Conservation (phyloP, 1,284 basidiomycete genomes). For the Tilletiopsis washingtonensis region DNA sequence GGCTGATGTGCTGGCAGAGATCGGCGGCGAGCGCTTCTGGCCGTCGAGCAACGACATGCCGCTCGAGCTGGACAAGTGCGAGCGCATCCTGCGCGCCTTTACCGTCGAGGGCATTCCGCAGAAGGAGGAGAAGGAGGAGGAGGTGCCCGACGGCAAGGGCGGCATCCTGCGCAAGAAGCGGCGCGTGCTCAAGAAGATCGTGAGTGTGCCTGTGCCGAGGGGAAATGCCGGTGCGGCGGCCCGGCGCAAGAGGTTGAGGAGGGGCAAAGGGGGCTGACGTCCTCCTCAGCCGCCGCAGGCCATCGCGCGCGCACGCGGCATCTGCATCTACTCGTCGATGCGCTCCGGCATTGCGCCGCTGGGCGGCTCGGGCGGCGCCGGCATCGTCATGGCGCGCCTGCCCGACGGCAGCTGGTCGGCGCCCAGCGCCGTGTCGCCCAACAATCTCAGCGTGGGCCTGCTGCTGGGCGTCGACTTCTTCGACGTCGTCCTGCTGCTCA, state of each 20-base stretch:
- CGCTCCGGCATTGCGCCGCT: constrained; percentile 52
- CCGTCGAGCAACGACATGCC: constrained; percentile 53
- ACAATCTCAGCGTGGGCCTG: constrained; percentile 50
- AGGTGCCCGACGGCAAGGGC: constrained; percentile 15
- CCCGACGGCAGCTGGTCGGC: constrained; percentile 51
- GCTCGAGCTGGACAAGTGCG: constrained; percentile 53
- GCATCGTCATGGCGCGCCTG: constrained; percentile 41
- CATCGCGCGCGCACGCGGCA: constrained; percentile 49
- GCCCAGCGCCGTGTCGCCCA: constrained; percentile 52
- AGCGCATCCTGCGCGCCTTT: constrained; percentile 50
- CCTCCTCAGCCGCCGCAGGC: constrained; percentile 48
- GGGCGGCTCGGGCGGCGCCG: constrained; percentile 53
- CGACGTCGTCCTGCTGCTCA: constrained; percentile 27
- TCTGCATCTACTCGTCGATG: constrained; percentile 54
- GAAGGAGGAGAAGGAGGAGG: constrained; percentile 17
- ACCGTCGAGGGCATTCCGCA: constrained; percentile 36
- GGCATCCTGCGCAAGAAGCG: constrained; percentile 45
- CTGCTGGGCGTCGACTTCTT: constrained; percentile 40
- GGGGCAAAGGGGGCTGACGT: constrained; percentile 51
- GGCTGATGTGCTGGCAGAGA: constrained; percentile 17
- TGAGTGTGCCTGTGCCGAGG: background rate
- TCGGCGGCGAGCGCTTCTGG: constrained; percentile 54
- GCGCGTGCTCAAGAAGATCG: constrained; percentile 53
- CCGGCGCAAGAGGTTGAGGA: constrained; percentile 48
- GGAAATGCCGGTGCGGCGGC: no score